phyloP scores from a whole-genome alignment of 1,139 yeast genomes.

The Keqinozyma sinolaborantium region DNA sequence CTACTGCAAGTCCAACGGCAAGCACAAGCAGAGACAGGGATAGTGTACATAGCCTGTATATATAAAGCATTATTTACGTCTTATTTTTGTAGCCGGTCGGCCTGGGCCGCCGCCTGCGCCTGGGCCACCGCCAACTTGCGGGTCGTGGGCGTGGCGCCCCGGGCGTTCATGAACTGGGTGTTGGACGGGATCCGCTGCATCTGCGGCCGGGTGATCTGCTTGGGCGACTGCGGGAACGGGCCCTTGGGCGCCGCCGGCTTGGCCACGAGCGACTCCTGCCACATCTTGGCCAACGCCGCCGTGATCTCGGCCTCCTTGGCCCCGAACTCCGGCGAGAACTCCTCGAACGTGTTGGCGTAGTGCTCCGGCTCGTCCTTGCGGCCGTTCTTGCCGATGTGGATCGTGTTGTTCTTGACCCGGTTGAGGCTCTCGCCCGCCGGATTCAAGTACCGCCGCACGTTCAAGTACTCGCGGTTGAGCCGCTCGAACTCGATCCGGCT shows the following conservation, averaged over 20 bases:
- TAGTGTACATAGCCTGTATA: slow-evolving; percentile 20
- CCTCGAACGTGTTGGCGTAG: slow-evolving; percentile 31
- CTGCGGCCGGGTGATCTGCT: slow-evolving; percentile 19
- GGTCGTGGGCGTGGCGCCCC: slow-evolving; percentile 30
- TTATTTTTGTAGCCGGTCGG: slow-evolving; percentile 5
- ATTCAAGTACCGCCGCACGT: slow-evolving; percentile 63
- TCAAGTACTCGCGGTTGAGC: slow-evolving; percentile 68
- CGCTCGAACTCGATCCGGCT: slow-evolving; percentile 74
- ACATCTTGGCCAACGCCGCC: slow-evolving; percentile 24
- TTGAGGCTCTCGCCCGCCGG: slow-evolving; percentile 65
- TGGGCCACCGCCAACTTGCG: slow-evolving; percentile 36
- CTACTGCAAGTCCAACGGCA: slow-evolving; percentile 86
- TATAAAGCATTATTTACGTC: background rate
- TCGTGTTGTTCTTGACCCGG: slow-evolving; percentile 31
- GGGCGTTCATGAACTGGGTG: slow-evolving; percentile 15
- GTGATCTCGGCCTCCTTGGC: slow-evolving; percentile 30
- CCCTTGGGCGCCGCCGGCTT: slow-evolving; percentile 9
- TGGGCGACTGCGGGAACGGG: slow-evolving; percentile 9
- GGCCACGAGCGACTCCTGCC: slow-evolving; percentile 41
- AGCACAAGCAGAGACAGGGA: slow-evolving; percentile 97
- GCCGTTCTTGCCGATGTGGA: slow-evolving; percentile 16
- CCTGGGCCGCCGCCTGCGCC: slow-evolving; percentile 14
- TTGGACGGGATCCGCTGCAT: slow-evolving; percentile 25
- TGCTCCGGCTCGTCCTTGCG: slow-evolving; percentile 16
- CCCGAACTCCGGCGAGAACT: slow-evolving; percentile 29